These are phyloP conservation scores for Lactarius psammicola DNA, from an alignment of 768 basidiomycete species.

Conservation along the genomic window DNA sequence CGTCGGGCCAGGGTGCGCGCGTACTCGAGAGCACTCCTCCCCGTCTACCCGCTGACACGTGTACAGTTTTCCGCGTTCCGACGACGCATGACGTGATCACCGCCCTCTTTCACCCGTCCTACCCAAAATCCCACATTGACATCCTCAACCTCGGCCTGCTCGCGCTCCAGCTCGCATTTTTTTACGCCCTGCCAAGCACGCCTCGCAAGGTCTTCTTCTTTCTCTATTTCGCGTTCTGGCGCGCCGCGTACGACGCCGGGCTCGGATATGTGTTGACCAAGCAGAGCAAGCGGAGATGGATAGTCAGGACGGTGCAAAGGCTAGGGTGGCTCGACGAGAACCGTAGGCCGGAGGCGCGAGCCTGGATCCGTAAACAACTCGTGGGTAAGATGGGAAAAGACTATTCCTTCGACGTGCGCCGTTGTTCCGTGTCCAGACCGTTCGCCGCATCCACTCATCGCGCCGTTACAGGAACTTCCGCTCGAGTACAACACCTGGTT, in stretches of 20 bases:
- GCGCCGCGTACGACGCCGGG: constrained; percentile 87
- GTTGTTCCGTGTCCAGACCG: constrained; percentile 9
- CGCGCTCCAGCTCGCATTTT: constrained; percentile 73
- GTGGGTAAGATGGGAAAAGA: constrained; percentile 92
- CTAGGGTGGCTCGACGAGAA: constrained; percentile 87
- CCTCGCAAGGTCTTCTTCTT: constrained; percentile 70
- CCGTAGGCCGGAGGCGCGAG: constrained; percentile 57
- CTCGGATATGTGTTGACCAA: constrained; percentile 92
- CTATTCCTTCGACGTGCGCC: constrained; percentile 85
- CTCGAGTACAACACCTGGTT: constrained; percentile 97
- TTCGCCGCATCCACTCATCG: constrained; percentile 5
- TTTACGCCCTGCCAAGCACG: constrained; percentile 57
- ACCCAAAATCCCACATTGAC: constrained; percentile 88
- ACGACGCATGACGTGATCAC: constrained; percentile 91
- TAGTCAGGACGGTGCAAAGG: constrained; percentile 74
- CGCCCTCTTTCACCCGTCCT: constrained; percentile 74
- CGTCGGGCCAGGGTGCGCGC: constrained; percentile 65
- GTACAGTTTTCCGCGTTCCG: constrained; percentile 85
- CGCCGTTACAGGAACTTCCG: constrained; percentile 66
- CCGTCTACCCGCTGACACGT: constrained; percentile 8
- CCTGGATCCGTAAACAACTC: constrained; percentile 86
- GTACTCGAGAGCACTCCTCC: background rate
- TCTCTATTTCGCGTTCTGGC: constrained; percentile 90
- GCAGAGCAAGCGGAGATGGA: constrained; percentile 95
- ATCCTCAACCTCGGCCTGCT: constrained; percentile 79